phyloP scores from a whole-genome alignment of 73 alveolate species.

The Paramecium sonneborni region DNA sequence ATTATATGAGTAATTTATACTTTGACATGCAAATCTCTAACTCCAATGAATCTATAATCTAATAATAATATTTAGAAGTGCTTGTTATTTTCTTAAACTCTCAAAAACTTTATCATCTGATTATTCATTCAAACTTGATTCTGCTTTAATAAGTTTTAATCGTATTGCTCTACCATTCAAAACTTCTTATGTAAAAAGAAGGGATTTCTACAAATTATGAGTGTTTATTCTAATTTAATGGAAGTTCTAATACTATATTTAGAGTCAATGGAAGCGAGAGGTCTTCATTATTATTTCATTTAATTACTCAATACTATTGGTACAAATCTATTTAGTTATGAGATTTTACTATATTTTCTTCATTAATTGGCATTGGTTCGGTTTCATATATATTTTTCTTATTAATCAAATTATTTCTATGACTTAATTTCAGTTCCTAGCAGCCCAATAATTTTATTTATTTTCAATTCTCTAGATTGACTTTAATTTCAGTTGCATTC shows the following conservation, averaged over 20 bases:
- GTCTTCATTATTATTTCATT: background rate
- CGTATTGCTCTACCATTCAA: background rate
- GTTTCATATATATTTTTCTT: background rate
- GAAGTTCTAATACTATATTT: background rate
- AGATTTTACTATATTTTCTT: background rate
- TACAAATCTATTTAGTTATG: too few relatives aligned
- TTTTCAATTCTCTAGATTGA: background rate
- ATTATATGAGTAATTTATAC: too few relatives aligned
- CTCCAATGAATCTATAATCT: background rate
- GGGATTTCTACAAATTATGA: background rate
- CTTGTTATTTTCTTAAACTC: background rate
- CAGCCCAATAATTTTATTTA: background rate
- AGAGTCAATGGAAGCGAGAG: background rate
- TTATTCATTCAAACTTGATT: slow-evolving; percentile 10
- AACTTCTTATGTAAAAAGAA: background rate
- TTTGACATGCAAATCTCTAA: background rate
- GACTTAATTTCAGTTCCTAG: background rate
- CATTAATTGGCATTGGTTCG: background rate
- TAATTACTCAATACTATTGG: too few relatives aligned
- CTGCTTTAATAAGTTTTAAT: background rate
- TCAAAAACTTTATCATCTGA: background rate
- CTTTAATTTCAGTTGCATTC: background rate
- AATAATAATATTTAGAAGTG: background rate
- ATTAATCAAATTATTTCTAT: background rate
- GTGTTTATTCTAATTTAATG: slow-evolving; percentile 23